These are phyloP conservation scores for Corymbia maculata DNA, from an alignment of 345 rosid genomes.

Conservation along the genomic window DNA sequence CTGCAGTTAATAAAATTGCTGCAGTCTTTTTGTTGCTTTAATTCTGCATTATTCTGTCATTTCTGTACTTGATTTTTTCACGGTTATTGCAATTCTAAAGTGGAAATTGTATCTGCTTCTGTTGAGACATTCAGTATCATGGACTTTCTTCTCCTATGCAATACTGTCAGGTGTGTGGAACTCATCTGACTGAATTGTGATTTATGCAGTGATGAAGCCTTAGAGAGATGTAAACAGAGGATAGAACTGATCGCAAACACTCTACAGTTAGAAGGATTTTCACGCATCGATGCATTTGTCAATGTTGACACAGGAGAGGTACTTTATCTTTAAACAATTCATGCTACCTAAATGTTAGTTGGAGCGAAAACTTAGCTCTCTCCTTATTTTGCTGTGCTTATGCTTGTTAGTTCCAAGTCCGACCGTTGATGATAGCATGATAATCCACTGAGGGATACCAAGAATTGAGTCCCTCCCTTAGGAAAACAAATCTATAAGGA, in stretches of 20 bases:
- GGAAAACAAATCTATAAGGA: not conserved
- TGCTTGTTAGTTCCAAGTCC: not conserved
- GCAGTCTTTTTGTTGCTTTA: not conserved
- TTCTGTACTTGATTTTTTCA: not conserved
- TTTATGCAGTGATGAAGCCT: constrained; percentile 44
- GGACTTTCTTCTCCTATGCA: not conserved
- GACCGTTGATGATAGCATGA: not conserved
- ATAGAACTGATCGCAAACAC: constrained; percentile 76
- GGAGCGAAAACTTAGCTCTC: not conserved
- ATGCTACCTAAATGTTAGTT: not conserved
- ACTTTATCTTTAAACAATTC: not conserved
- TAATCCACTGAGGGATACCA: not conserved
- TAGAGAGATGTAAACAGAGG: constrained; percentile 57
- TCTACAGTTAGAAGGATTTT: constrained; percentile 73
- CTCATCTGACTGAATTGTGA: not conserved
- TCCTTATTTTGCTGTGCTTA: not conserved
- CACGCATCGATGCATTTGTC: constrained; percentile 88
- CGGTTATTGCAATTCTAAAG: not conserved
- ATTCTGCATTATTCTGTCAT: not conserved
- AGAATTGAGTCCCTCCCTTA: not conserved
- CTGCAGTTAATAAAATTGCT: not conserved
- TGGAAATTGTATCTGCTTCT: not conserved
- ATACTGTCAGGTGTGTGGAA: not conserved
- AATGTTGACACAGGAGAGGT: constrained; percentile 93
- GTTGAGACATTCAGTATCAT: not conserved